phyloP scores from a whole-genome alignment of 2,329 filamentous ascomycete genomes.

The Colletotrichum tamarilloi region DNA sequence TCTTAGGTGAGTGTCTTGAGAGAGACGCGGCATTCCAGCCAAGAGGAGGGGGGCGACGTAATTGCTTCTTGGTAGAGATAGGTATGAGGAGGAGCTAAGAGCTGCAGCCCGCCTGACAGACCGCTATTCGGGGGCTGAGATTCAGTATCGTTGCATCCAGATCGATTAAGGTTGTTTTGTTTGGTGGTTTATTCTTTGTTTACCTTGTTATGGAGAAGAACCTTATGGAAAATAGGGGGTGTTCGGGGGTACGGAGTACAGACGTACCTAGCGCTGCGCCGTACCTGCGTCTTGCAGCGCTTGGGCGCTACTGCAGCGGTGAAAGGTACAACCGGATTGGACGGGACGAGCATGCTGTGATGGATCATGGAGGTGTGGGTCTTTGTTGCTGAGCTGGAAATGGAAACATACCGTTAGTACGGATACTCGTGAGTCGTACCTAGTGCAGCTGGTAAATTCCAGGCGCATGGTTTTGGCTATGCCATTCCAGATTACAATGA shows the following conservation, averaged over 20 bases:
- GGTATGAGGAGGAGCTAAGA: neutral
- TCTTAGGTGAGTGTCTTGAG: neutral
- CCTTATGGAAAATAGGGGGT: neutral
- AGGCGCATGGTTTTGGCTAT: neutral
- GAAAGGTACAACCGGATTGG: neutral
- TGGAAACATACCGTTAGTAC: neutral
- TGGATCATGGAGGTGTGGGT: neutral
- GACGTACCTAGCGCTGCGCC: neutral
- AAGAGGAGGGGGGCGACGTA: neutral
- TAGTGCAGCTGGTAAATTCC: neutral
- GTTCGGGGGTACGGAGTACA: neutral
- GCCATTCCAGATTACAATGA: neutral
- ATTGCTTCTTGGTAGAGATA: neutral
- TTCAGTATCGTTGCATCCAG: neutral
- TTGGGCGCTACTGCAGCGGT: neutral
- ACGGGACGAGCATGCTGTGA: neutral
- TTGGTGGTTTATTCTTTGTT: neutral
- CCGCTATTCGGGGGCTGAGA: neutral
- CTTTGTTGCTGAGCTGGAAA: neutral
- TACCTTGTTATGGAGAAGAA: neutral
- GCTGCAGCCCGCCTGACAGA: constrained; percentile 1
- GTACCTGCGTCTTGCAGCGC: constrained; percentile 30
- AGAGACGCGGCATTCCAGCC: neutral
- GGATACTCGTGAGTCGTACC: too few species aligned
- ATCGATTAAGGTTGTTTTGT: constrained; percentile 30